Evolutionary conservation across 1,139 yeast species (phyloP).

Genomic region (Pichia sp.): DNA sequence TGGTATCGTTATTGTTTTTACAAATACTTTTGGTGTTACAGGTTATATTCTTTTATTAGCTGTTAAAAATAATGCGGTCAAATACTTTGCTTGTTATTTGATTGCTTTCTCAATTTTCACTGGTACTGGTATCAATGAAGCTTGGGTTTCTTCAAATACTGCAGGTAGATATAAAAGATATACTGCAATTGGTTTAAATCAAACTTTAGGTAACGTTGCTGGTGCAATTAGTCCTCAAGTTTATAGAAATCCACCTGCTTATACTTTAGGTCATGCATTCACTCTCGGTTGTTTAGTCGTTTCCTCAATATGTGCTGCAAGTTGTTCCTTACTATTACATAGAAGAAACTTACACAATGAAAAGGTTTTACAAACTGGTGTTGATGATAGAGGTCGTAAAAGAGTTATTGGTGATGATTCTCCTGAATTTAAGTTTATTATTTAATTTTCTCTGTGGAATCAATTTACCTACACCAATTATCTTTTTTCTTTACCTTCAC

Average conservation of each 20-base stretch:
- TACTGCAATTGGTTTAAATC: slow-evolving; percentile 8
- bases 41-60: slow-evolving; percentile 8
- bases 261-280: slow-evolving; percentile 9
- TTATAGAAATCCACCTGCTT: slow-evolving; percentile 6
- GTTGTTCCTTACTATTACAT: slow-evolving; percentile 5
- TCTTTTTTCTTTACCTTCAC: background rate
- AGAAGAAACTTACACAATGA: slow-evolving; percentile 5
- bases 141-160: slow-evolving; percentile 10
- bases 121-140: slow-evolving; percentile 11
- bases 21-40: slow-evolving; percentile 7
- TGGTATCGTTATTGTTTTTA: slow-evolving; percentile 7
- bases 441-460: background rate
- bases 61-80: slow-evolving; percentile 5
- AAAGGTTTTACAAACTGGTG: slow-evolving; percentile 6
- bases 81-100: slow-evolving; percentile 9
- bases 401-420: slow-evolving; percentile 9
- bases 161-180: slow-evolving; percentile 8
- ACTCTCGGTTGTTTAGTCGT: slow-evolving; percentile 8
- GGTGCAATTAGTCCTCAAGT: slow-evolving; percentile 12
- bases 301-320: background rate
- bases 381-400: slow-evolving; percentile 6
- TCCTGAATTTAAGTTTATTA: slow-evolving; percentile 7
- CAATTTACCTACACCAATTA: background rate
- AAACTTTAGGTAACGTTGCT: slow-evolving; percentile 9
- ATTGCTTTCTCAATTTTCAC: slow-evolving; percentile 8